Evolutionary conservation across 495 filamentous ascomycete species (phyloP).

Genomic region (Entonaema liquescens): DNA sequence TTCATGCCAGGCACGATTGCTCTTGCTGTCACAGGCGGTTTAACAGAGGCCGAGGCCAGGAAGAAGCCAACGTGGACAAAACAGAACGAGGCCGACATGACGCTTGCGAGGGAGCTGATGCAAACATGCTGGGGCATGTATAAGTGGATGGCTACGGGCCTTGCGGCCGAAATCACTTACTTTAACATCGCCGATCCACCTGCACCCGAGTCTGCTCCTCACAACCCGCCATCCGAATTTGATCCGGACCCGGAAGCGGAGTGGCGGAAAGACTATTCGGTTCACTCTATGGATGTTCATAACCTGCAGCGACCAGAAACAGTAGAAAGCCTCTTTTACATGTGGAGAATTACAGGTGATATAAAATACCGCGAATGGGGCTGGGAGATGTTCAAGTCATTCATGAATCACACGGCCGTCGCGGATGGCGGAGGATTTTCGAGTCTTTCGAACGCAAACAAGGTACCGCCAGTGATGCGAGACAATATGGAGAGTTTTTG

Average conservation of each 20-base stretch:
- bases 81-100: conserved; percentile 85
- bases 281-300: conserved; percentile 79
- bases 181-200: conserved; percentile 78
- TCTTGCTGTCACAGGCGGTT: conserved; percentile 82
- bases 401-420: conserved; percentile 82
- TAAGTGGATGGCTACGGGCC: conserved; percentile 81
- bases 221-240: conserved; percentile 57
- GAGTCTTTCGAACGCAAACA: conserved; percentile 78
- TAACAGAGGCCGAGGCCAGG: conserved; percentile 75
- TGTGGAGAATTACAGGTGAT: conserved; percentile 98
- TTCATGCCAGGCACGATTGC: conserved; percentile 98
- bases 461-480: conserved; percentile 66
- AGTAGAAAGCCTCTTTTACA: conserved; percentile 93
- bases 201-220: conserved; percentile 60
- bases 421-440: conserved; percentile 82
- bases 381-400: conserved; percentile 97
- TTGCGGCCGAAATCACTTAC: conserved; percentile 91
- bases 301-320: conserved; percentile 98
- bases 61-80: conserved; percentile 75
- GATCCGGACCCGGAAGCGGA: conserved; percentile 60
- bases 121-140: conserved; percentile 99
- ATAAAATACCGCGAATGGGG: conserved; percentile 93
- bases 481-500: conserved; percentile 97
- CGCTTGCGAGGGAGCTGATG: conserved; percentile 86
- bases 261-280: conserved; percentile 79